These are phyloP conservation scores for Alternaria tenuissima DNA, from an alignment of 2,329 filamentous ascomycete genomes.

Conservation along the genomic window DNA sequence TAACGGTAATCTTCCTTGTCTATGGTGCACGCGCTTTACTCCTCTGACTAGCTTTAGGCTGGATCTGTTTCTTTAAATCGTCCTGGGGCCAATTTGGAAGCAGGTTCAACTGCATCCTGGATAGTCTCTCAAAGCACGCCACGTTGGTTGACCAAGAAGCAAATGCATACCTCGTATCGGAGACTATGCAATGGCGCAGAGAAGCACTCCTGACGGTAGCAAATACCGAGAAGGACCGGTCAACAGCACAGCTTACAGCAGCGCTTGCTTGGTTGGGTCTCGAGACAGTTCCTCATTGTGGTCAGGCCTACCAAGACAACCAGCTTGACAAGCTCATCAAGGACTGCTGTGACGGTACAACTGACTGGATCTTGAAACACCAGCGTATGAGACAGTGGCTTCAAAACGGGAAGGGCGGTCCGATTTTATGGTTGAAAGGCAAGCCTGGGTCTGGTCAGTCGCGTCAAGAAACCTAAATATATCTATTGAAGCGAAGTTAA, in stretches of 20 bases:
- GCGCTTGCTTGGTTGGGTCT: not conserved
- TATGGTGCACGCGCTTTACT: rapidly evolving
- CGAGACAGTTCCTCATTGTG: not conserved
- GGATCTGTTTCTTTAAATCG: not conserved
- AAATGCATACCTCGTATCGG: not conserved
- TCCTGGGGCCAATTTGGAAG: not conserved
- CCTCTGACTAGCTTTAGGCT: not conserved
- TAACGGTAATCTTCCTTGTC: not conserved
- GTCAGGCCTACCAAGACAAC: not conserved
- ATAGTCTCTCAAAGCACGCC: not conserved
- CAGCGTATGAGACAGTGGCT: not conserved
- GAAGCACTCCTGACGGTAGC: not conserved
- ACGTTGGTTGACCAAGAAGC: not conserved
- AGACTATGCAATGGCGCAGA: not conserved
- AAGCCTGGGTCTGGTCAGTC: not conserved
- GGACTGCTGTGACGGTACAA: not conserved
- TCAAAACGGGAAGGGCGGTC: not conserved
- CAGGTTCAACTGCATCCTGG: not conserved
- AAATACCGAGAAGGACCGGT: not conserved
- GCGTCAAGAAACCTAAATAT: not conserved
- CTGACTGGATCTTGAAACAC: not conserved
- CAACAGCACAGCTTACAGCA: not conserved
- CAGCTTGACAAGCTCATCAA: not conserved
- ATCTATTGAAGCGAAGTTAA: not conserved
- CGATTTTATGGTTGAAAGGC: not conserved